Evolutionary conservation across 345 rosid genomes (phyloP), one percentile per base, ranked within the genome.

Genomic region (Eucalyptus paniculata): DNA sequence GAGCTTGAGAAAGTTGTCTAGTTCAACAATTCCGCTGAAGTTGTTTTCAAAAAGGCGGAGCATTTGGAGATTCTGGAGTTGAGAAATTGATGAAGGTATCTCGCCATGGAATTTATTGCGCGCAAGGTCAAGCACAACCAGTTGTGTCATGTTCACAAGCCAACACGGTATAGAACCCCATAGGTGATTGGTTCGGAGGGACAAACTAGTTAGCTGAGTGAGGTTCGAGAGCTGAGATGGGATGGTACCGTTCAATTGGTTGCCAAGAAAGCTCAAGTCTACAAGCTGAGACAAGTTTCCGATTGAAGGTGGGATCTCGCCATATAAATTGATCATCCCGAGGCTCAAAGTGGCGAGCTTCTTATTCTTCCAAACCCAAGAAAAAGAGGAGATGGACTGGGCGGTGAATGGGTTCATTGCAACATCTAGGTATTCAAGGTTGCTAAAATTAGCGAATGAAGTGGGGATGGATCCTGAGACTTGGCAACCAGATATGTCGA

Each of bases 361-460:
- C 4, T 54, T 21, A 3, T 0, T 54, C 60, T 54, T 54, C 9
- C 4, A 21, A 54, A 54, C 26, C 60, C 60, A 54, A 21, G 60
- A 50, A 6, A 50, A 16, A 50, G 54, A 50, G 54, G 54, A 50
- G 1, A 17, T 16, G 7, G 54, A 2, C 54, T 50, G 8, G 54
- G 21, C 54, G 1, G 8, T 1, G 21, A 90, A 89, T 9, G 80
- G 51, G 47, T 47, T 88, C 14, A 0, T 18, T 34, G 1, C 3
- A 28, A 86, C 85, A 42, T 13, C 24, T 42, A 91, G 42, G 81
- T 8, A 2, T 21, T 67, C 5, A 21, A 90, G 90, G 18, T 86
- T 50, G 86, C 91, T 65, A 49, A 92, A 88, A n/a, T 90, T 89
- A 50, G 87, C 88, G 34, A 91, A 42, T 44, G 91, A 91, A 80